Evolutionary conservation across 768 basidiomycete species (phyloP).

Genomic region (Amanita inopinata): DNA sequence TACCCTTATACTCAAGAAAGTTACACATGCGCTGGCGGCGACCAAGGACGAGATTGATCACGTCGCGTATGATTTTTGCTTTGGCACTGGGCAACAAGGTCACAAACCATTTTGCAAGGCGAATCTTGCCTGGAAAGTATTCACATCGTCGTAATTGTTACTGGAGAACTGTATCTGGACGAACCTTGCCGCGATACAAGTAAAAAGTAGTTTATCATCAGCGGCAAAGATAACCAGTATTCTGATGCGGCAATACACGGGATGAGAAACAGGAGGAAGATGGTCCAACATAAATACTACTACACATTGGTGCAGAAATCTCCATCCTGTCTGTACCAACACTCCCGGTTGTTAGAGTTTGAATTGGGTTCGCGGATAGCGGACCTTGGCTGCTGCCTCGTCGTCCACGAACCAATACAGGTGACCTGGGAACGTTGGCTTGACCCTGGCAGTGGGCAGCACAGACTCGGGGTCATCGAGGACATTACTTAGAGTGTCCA

Average conservation of each 20-base stretch:
- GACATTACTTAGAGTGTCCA: constrained; percentile 58
- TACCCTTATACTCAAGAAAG: constrained; percentile 97
- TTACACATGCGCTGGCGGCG: constrained; percentile 97
- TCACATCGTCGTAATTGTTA: constrained; percentile 1
- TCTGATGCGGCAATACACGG: too few relatives aligned
- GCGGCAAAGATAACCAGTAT: too few relatives aligned
- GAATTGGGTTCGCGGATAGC: constrained; percentile 47
- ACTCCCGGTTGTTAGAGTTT: constrained; percentile 40
- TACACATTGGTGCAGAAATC: background rate
- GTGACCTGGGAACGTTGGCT: constrained; percentile 69
- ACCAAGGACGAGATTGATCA: constrained; percentile 93
- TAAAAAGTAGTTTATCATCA: constrained; percentile 98
- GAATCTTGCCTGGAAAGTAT: constrained; percentile 78
- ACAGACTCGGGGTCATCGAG: constrained; percentile 73
- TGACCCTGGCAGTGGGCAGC: constrained; percentile 77
- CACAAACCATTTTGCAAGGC: constrained; percentile 97
- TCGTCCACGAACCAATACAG: constrained; percentile 95
- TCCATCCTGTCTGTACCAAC: background rate
- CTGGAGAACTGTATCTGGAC: constrained; percentile 3
- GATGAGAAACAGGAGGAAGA: too few relatives aligned
- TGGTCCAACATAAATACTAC: constrained; percentile 1
- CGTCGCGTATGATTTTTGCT: constrained; percentile 97
- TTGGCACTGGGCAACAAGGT: constrained; percentile 87
- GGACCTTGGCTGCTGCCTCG: constrained; percentile 57
- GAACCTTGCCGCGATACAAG: constrained; percentile 93